Conservation (phyloP, 805 yeast species). For the Starmera caribaea region DNA sequence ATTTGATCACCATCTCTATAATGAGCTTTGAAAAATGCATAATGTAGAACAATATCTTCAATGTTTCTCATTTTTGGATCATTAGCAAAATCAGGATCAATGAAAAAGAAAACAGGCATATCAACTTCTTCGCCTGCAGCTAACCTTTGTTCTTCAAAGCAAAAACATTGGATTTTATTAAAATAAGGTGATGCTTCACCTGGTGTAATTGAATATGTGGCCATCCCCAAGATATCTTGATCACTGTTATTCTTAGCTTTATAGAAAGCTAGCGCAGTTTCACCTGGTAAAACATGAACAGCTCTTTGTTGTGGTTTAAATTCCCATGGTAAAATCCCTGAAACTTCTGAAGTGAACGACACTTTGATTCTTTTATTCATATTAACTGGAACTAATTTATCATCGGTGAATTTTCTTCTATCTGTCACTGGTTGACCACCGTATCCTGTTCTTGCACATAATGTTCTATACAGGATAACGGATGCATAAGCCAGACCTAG, state of each 20-base stretch:
- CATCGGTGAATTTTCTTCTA: conserved; percentile 67
- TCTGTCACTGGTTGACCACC: conserved; percentile 96
- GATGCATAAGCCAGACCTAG: conserved; percentile 79
- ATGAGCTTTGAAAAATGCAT: conserved; percentile 73
- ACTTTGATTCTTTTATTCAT: conserved; percentile 72
- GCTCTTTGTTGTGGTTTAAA: conserved; percentile 92
- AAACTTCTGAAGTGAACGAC: conserved; percentile 87
- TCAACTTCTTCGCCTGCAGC: conserved; percentile 96
- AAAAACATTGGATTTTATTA: conserved; percentile 95
- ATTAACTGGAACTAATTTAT: conserved; percentile 80
- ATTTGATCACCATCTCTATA: conserved; percentile 31
- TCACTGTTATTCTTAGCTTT: conserved; percentile 80
- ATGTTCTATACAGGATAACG: conserved; percentile 84
- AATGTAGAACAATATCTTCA: conserved; percentile 83
- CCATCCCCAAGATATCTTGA: conserved; percentile 95
- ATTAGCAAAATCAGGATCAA: conserved; percentile 89
- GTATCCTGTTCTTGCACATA: conserved; percentile 93
- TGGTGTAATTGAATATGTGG: conserved; percentile 93
- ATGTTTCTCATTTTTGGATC: conserved; percentile 90
- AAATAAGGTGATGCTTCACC: conserved; percentile 95
- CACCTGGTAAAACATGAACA: conserved; percentile 91
- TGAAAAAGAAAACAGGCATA: conserved; percentile 96
- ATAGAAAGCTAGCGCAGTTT: conserved; percentile 93
- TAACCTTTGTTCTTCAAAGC: conserved; percentile 92
- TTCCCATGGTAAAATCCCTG: conserved; percentile 88